Evolutionary conservation across 208 protist genomes (phyloP).

Genomic region (Acanthamoeba divionensis): DNA sequence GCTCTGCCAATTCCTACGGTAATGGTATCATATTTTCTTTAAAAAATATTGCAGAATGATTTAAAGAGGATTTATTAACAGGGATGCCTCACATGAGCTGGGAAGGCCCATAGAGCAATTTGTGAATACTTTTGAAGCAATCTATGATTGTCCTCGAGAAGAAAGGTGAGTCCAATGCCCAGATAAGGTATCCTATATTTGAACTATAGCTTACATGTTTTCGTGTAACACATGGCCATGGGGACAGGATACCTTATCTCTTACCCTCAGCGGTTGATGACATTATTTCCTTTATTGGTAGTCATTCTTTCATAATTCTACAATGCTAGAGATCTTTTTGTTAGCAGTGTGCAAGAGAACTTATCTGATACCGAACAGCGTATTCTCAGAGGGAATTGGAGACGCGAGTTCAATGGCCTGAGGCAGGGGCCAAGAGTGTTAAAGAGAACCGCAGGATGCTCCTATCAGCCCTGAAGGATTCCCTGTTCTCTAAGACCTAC

Average conservation of each 20-base stretch:
- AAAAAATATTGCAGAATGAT: neutral
- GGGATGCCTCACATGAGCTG: neutral
- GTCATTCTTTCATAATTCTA: neutral
- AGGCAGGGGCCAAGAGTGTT: neutral
- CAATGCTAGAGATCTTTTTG: neutral
- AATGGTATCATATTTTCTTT: neutral
- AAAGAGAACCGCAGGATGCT: neutral
- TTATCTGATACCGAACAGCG: neutral
- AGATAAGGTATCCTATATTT: too few species aligned
- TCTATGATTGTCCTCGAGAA: neutral
- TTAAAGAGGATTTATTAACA: too few species aligned
- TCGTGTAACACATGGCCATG: too few species aligned
- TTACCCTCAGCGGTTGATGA: neutral
- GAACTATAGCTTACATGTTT: too few species aligned
- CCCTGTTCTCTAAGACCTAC: neutral
- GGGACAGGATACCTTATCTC: too few species aligned
- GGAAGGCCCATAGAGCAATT: neutral
- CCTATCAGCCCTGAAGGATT: neutral
- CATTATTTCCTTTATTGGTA: neutral
- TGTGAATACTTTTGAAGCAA: constrained; percentile 2
- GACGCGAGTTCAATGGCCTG: neutral
- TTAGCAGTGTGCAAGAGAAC: neutral
- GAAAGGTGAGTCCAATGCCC: neutral
- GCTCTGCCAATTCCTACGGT: neutral
- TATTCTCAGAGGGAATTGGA: neutral